These are phyloP conservation scores for Coccomyxa subellipsoidea DNA, from an alignment of 163 green algal genomes.

Conservation along the genomic window DNA sequence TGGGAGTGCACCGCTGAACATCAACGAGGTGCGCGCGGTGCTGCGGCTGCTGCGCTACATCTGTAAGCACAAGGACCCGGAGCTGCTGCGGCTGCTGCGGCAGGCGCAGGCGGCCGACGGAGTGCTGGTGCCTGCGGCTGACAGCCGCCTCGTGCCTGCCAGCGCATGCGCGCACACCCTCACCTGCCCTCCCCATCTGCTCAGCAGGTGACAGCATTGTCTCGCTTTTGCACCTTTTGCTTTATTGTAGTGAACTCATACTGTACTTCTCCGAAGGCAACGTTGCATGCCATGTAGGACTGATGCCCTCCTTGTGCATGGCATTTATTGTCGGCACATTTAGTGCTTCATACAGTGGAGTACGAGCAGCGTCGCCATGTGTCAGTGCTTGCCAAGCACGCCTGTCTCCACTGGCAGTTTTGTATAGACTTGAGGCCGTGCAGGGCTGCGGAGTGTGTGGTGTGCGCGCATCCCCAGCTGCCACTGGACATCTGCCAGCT, in stretches of 20 bases:
- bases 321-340: too few relatives aligned
- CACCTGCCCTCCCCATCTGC: neutral
- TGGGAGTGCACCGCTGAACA: constrained; percentile 41
- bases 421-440: neutral
- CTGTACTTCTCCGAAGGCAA: too few relatives aligned
- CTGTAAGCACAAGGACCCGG: constrained; percentile 6
- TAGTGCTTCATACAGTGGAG: too few relatives aligned
- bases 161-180: constrained; percentile 31
- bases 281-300: too few relatives aligned
- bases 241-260: neutral
- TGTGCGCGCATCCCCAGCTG: constrained; percentile 47
- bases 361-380: too few relatives aligned
- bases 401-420: neutral
- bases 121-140: constrained; percentile 44
- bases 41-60: constrained; percentile 51
- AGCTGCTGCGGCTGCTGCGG: neutral
- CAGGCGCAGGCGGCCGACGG: constrained; percentile 8
- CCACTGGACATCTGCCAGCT: constrained; percentile 1
- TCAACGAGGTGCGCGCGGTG: constrained; percentile 55
- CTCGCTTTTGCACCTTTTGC: too few relatives aligned
- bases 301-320: too few relatives aligned
- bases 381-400: too few relatives aligned
- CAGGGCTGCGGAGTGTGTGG: constrained; percentile 19
- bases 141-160: constrained; percentile 36
- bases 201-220: neutral